Percentiles rank a stretch among this genome's conserved stretches.
Evolutionary conservation across 73 alveolate species (phyloP).

Genomic region (Symbiodinium pilosum): DNA sequence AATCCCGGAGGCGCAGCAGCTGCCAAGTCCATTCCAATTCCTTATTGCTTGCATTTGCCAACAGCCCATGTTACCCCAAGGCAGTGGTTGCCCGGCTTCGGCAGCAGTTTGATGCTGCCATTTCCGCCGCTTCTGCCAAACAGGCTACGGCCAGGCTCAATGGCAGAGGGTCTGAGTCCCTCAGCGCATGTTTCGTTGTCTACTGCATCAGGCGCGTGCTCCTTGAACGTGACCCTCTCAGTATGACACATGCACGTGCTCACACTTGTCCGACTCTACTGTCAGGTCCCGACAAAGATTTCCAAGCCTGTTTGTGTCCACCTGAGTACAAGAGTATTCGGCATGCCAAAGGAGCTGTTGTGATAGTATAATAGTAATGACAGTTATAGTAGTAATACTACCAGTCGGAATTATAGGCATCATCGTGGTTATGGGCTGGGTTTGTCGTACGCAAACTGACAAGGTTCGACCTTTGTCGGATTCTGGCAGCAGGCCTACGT

Average conservation of each 20-base stretch:
- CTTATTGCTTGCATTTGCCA: not conserved
- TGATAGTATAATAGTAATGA: no score
- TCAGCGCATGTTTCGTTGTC: no score
- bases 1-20: slow-evolving; percentile 42
- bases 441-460: not conserved
- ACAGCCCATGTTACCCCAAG: no score
- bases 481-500: slow-evolving; percentile 36
- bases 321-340: not conserved
- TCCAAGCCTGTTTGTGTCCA: slow-evolving; percentile 43
- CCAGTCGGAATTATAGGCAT: no score
- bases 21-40: not conserved
- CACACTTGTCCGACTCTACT: not conserved
- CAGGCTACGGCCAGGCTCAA: not conserved
- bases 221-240: not conserved
- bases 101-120: not conserved
- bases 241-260: not conserved
- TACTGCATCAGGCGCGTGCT: not conserved
- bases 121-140: not conserved
- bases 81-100: not conserved
- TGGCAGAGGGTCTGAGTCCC: no score
- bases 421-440: not conserved
- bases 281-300: slow-evolving; percentile 36
- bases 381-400: no score
- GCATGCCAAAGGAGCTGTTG: no score
- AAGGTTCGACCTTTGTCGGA: slow-evolving; percentile 69